These are phyloP conservation scores for Friedmanniomyces endolithicus DNA, from an alignment of 495 filamentous ascomycete species.

Conservation along the genomic window DNA sequence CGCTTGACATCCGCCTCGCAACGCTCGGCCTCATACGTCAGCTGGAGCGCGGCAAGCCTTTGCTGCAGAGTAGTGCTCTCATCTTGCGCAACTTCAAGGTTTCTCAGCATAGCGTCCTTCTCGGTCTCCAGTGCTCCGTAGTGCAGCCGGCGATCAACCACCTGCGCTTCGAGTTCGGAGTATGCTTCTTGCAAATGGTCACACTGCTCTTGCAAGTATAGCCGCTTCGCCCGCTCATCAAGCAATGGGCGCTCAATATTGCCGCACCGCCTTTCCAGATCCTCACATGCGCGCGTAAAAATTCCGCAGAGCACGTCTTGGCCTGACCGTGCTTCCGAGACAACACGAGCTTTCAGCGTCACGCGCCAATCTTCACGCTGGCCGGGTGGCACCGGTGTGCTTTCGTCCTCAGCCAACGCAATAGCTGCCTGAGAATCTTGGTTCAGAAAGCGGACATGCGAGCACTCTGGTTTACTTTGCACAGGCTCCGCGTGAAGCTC, in stretches of 20 bases:
- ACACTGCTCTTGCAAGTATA: constrained; percentile 23
- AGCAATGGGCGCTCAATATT: constrained; percentile 39
- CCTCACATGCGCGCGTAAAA: constrained; percentile 5
- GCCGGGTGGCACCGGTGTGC: neutral
- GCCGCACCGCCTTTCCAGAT: constrained; percentile 17
- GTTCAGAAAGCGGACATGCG: neutral
- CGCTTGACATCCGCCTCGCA: neutral
- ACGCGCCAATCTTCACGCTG: neutral
- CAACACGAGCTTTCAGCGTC: neutral
- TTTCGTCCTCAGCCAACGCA: neutral
- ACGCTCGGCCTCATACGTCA: constrained; percentile 10
- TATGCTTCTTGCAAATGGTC: constrained; percentile 11
- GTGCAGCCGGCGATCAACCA: constrained; percentile 6
- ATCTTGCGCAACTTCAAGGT: constrained; percentile 9
- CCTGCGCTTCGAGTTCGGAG: constrained; percentile 17
- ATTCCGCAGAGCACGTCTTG: neutral
- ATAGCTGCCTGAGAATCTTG: neutral
- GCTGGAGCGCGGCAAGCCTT: constrained; percentile 8
- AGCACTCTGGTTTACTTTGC: neutral
- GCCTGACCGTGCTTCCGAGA: neutral
- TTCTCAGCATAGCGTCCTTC: neutral
- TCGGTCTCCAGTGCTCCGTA: constrained; percentile 22
- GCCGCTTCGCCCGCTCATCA: constrained; percentile 32
- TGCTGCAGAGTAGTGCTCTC: constrained; percentile 3
- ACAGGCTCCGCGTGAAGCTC: constrained; percentile 5